A percentile compares a stretch with the other conserved stretches of the same genome.
Conservation (phyloP, 805 yeast genomes). For the Vanderwaltozyma polyspora region DNA sequence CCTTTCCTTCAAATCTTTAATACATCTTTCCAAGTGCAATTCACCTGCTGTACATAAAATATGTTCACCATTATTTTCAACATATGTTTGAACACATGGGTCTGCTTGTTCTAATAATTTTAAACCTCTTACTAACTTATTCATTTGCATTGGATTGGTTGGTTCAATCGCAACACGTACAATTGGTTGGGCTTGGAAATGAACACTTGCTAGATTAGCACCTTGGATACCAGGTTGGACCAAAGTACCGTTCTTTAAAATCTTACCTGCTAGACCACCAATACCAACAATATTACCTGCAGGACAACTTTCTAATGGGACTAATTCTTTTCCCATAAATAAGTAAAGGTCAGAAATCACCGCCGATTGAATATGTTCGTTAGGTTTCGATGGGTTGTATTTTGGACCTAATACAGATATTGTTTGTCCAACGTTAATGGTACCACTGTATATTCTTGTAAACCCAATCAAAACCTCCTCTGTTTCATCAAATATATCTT, state of each 20-base stretch:
- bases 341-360: constrained; percentile 61
- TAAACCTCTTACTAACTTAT: constrained; percentile 65
- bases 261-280: constrained; percentile 74
- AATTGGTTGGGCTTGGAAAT: constrained; percentile 74
- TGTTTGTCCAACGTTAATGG: constrained; percentile 61
- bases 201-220: constrained; percentile 68
- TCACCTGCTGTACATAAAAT: constrained; percentile 95
- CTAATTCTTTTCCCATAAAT: constrained; percentile 86
- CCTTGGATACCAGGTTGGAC: constrained; percentile 48
- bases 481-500: constrained; percentile 34
- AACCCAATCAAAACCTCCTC: constrained; percentile 75
- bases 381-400: constrained; percentile 56
- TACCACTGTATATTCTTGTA: constrained; percentile 82
- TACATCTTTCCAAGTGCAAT: constrained; percentile 85
- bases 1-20: constrained; percentile 80
- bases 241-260: constrained; percentile 80
- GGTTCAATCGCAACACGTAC: constrained; percentile 96
- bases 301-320: constrained; percentile 68
- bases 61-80: constrained; percentile 87
- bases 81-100: constrained; percentile 81
- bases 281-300: constrained; percentile 94
- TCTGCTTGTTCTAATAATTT: constrained; percentile 76
- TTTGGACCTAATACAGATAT: constrained; percentile 77
- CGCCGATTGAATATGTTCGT: constrained; percentile 44
- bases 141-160: constrained; percentile 69